Conservation (phyloP, 176 grass and related monocot genomes). For the Oryza nivara region DNA sequence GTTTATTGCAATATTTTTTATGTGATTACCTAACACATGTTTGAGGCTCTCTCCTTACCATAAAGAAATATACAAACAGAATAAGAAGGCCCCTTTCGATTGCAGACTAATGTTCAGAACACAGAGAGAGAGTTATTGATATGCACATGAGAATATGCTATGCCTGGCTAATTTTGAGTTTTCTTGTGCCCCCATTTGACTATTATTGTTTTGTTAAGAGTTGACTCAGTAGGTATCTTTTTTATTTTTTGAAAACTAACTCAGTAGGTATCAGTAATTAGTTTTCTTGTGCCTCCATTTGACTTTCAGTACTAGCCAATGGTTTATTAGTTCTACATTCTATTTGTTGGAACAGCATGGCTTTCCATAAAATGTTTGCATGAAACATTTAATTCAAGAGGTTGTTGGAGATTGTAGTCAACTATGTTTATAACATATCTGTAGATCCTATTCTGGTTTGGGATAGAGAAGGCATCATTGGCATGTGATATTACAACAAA, state of each 20-base stretch:
- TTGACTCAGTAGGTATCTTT: neutral
- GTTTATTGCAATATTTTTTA: neutral
- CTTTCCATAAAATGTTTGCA: neutral
- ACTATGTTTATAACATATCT: slow-evolving; percentile 11
- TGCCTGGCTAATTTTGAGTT: slow-evolving; percentile 8
- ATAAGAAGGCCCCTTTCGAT: slow-evolving; percentile 20
- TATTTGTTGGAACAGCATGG: neutral
- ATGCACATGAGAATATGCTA: neutral
- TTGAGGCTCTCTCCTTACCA: slow-evolving; percentile 12
- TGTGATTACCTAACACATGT: neutral
- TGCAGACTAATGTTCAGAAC: neutral
- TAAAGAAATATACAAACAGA: slow-evolving; percentile 29
- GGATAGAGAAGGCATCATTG: neutral
- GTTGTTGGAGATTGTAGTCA: neutral
- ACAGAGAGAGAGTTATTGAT: neutral
- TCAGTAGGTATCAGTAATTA: neutral
- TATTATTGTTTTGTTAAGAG: slow-evolving; percentile 16
- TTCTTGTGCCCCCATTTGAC: neutral
- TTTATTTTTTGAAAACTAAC: too few relatives aligned
- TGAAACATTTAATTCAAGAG: neutral
- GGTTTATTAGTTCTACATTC: neutral
- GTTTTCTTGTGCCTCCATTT: neutral
- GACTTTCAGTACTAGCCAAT: slow-evolving; percentile 3
- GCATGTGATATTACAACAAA: neutral
- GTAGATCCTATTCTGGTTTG: neutral